These are phyloP conservation scores for Boletus reticuloceps DNA, from an alignment of 768 basidiomycete species.

Conservation along the genomic window DNA sequence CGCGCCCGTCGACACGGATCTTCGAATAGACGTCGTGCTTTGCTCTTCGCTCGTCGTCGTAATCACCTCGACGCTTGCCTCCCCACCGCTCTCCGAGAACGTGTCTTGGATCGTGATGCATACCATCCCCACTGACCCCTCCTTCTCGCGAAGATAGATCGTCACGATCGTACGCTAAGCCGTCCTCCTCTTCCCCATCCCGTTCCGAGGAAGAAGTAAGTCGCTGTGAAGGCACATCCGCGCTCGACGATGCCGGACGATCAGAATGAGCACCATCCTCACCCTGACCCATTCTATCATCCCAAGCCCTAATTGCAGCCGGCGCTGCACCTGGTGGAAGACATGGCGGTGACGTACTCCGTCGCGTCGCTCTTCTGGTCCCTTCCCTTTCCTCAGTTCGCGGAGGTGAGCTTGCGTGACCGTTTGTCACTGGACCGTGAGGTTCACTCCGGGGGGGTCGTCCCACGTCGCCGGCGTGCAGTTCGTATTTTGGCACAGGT, in stretches of 20 bases:
- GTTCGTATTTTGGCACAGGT: slow-evolving; percentile 38
- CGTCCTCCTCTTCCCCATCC: slow-evolving; percentile 29
- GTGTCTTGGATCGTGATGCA: slow-evolving; percentile 12
- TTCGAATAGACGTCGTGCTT: slow-evolving; percentile 2
- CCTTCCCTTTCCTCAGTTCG: slow-evolving; percentile 12
- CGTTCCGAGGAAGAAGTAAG: slow-evolving; percentile 32
- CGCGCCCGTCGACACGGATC: slow-evolving; percentile 7
- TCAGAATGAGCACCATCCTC: slow-evolving; percentile 31
- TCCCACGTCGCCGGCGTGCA: slow-evolving; percentile 6
- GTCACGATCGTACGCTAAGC: slow-evolving; percentile 25
- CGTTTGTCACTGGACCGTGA: slow-evolving; percentile 17
- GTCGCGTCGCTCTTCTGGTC: slow-evolving; percentile 25
- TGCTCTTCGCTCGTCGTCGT: neutral
- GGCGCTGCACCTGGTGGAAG: slow-evolving; percentile 45
- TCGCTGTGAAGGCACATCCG: slow-evolving; percentile 33
- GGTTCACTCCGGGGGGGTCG: slow-evolving; percentile 14
- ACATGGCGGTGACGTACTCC: slow-evolving; percentile 36
- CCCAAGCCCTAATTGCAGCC: slow-evolving; percentile 35
- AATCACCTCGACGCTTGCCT: neutral
- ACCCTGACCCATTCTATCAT: slow-evolving; percentile 34
- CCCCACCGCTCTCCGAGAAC: slow-evolving; percentile 9
- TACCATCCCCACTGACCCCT: slow-evolving; percentile 3
- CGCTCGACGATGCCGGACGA: slow-evolving; percentile 31
- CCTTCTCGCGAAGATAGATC: slow-evolving; percentile 5
- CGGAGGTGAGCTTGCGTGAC: slow-evolving; percentile 5